Percentiles rank a stretch among this genome's conserved stretches.
These are phyloP conservation scores for Carex arenaria DNA, from an alignment of 202 grass and related monocot species.

Conservation along the genomic window DNA sequence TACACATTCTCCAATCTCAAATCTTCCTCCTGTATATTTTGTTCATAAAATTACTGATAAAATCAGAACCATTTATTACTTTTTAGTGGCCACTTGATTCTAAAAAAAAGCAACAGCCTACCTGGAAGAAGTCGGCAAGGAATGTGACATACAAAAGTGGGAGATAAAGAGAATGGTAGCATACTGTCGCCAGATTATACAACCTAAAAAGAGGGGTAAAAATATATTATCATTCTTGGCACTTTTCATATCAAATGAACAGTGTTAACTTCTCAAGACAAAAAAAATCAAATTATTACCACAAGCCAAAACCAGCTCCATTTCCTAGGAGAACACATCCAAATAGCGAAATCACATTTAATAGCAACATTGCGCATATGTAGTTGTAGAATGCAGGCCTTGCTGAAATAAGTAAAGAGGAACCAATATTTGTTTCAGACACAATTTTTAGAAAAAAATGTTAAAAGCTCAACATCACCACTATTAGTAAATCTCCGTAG, in stretches of 20 bases:
- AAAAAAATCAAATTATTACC: conserved; percentile 44
- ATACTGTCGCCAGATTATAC: conserved; percentile 72
- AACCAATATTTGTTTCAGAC: conserved; percentile 17
- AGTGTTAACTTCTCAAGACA: conserved; percentile 10
- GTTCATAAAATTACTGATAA: not conserved
- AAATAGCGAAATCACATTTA: conserved; percentile 73
- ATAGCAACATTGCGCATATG: conserved; percentile 71
- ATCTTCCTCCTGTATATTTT: conserved; percentile 74
- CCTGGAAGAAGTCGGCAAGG: conserved; percentile 98
- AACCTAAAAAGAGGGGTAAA: conserved; percentile 45
- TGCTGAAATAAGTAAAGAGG: conserved; percentile 44
- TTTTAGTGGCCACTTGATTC: not conserved
- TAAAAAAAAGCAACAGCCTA: conserved; percentile 14
- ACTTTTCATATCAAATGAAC: not conserved
- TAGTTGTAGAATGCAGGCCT: conserved; percentile 96
- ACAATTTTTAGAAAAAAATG: conserved; percentile 11
- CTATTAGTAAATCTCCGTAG: not conserved
- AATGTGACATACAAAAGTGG: conserved; percentile 88
- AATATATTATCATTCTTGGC: conserved; percentile 19
- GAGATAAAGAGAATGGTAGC: conserved; percentile 96
- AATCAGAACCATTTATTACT: conserved; percentile 1
- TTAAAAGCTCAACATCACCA: not conserved
- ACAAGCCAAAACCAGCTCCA: conserved; percentile 86
- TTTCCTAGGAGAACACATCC: conserved; percentile 67
- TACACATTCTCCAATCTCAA: conserved; percentile 91